Evolutionary conservation across 176 grass and related monocot genomes (phyloP).

Genomic region (Bromus sterilis): DNA sequence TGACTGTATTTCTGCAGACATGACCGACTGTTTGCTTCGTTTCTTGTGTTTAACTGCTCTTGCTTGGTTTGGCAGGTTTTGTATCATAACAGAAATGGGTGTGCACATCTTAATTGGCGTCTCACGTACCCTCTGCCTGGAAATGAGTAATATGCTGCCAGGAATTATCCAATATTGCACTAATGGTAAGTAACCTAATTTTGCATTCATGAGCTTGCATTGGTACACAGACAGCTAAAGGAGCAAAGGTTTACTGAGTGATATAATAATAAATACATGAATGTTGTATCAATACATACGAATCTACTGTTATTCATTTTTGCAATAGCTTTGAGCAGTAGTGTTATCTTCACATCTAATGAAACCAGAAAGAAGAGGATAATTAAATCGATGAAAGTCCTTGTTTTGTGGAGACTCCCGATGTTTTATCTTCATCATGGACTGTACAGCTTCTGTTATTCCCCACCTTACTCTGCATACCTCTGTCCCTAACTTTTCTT

Average conservation of each 20-base stretch:
- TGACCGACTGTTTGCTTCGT: background rate
- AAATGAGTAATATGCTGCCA: conserved; percentile 46
- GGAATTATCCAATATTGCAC: background rate
- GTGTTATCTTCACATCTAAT: conserved; percentile 11
- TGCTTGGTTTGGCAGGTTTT: conserved; percentile 63
- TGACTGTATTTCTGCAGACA: background rate
- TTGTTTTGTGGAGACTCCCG: conserved; percentile 34
- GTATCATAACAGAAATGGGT: conserved; percentile 62
- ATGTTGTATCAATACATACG: conserved; percentile 1
- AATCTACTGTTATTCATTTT: conserved; percentile 4
- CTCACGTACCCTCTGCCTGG: conserved; percentile 50
- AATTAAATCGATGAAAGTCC: conserved; percentile 49
- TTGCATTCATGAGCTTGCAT: background rate
- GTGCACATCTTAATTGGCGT: conserved; percentile 60
- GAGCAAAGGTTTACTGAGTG: conserved; percentile 1
- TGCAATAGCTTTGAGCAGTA: conserved; percentile 14
- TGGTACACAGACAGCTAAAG: background rate
- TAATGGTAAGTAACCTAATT: conserved; percentile 22
- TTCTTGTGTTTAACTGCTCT: conserved; percentile 8
- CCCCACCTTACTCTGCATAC: conserved; percentile 7
- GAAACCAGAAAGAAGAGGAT: background rate
- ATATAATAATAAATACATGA: conserved; percentile 38
- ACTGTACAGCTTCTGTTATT: conserved; percentile 44
- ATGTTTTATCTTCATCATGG: conserved; percentile 47
- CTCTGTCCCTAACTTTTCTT: conserved; percentile 40